These are phyloP conservation scores for Metarhizium anisopliae DNA, from an alignment of 2,329 filamentous ascomycete genomes.

Conservation along the genomic window DNA sequence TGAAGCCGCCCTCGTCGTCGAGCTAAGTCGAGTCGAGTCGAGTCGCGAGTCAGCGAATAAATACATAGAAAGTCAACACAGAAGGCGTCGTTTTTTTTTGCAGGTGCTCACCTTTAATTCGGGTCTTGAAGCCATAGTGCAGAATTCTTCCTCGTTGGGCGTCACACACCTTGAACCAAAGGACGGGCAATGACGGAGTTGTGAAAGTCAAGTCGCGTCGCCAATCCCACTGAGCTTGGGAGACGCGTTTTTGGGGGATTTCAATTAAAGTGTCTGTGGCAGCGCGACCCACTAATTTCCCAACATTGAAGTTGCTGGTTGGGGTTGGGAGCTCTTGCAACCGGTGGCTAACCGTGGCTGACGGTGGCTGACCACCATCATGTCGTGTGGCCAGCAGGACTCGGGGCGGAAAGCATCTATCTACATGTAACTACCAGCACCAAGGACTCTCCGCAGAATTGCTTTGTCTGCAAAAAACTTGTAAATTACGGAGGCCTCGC, in stretches of 20 bases:
- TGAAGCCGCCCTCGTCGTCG: conserved; percentile 95
- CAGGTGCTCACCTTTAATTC: not conserved
- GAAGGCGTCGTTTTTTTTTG: not conserved
- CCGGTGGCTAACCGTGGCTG: not conserved
- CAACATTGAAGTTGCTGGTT: not conserved
- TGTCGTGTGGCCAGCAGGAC: no score
- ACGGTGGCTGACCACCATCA: not conserved
- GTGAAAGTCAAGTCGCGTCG: not conserved
- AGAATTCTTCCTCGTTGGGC: not conserved
- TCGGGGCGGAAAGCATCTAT: no score
- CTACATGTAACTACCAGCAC: no score
- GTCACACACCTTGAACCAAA: not conserved
- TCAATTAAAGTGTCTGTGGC: not conserved
- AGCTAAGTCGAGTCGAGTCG: conserved; percentile 43
- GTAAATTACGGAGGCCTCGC: no score
- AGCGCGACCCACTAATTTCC: not conserved
- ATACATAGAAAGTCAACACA: not conserved
- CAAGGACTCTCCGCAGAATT: no score
- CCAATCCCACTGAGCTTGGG: not conserved
- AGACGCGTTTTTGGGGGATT: not conserved
- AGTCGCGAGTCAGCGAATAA: not conserved
- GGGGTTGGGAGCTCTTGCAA: not conserved
- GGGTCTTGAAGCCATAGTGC: not conserved
- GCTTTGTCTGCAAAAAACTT: no score
- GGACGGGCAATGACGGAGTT: not conserved